phyloP scores from a whole-genome alignment of 2,329 filamentous ascomycete genomes.

The Botryotinia globosa region DNA sequence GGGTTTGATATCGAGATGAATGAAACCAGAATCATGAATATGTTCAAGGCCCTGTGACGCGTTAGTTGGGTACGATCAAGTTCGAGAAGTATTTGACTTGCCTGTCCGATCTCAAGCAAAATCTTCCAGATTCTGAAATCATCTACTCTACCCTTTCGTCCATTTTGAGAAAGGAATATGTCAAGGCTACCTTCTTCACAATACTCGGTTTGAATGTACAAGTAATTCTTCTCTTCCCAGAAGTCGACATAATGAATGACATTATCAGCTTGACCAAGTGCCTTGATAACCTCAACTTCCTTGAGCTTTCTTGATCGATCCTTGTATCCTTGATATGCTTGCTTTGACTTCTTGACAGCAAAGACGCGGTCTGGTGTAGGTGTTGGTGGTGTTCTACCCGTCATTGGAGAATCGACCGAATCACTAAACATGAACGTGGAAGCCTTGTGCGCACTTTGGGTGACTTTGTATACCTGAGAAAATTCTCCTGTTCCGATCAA shows the following conservation, averaged over 20 bases:
- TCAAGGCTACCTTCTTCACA: constrained; percentile 93
- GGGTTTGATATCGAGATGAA: constrained; percentile 82
- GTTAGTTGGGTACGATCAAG: constrained; percentile 24
- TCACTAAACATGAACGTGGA: constrained; percentile 44
- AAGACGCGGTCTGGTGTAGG: constrained; percentile 63
- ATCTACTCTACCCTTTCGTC: constrained; percentile 81
- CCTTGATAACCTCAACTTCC: constrained; percentile 76
- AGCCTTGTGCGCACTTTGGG: constrained; percentile 42
- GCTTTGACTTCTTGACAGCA: constrained; percentile 90
- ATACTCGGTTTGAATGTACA: constrained; percentile 97
- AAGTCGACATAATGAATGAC: constrained; percentile 78
- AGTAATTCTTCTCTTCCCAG: constrained; percentile 81
- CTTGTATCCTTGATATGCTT: constrained; percentile 71
- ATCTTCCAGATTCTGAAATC: constrained; percentile 99
- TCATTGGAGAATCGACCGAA: constrained; percentile 46
- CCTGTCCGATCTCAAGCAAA: constrained; percentile 77
- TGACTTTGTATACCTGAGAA: constrained; percentile 84
- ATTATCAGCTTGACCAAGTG: constrained; percentile 78
- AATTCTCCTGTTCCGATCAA: constrained; percentile 87
- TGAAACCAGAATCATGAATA: constrained; percentile 84
- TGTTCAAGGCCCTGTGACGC: constrained; percentile 72
- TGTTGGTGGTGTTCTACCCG: constrained; percentile 51
- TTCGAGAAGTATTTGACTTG: constrained; percentile 47
- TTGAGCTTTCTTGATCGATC: constrained; percentile 82
- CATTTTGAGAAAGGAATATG: constrained; percentile 77